Percentiles rank a stretch among this genome's conserved stretches.
Conservation (phyloP, 2,329 filamentous ascomycete genomes). For the Macroventuria anomochaeta region DNA sequence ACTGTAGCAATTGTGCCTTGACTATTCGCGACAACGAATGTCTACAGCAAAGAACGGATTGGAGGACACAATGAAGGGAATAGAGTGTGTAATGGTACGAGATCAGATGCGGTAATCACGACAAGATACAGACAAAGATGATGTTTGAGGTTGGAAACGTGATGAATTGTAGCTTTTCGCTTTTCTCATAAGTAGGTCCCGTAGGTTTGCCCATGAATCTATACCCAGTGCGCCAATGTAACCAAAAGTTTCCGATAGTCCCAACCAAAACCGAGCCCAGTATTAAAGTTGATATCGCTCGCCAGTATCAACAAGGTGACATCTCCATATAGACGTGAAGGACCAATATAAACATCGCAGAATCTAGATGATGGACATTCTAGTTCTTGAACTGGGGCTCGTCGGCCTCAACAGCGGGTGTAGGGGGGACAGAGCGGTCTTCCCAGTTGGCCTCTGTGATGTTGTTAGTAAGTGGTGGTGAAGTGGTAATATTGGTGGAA, state of each 20-base stretch:
- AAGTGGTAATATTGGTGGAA: background rate
- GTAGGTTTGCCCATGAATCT: conserved; percentile 17
- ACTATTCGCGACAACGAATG: background rate
- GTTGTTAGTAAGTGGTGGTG: conserved; percentile 1
- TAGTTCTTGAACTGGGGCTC: conserved; percentile 22
- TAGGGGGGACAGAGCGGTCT: conserved; percentile 16
- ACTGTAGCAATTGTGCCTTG: background rate
- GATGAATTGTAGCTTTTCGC: conserved; percentile 17
- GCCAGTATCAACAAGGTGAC: conserved; percentile 17
- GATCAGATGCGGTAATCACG: background rate
- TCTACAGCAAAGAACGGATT: too few species aligned
- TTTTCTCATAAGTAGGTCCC: conserved; percentile 15
- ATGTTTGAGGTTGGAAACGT: background rate
- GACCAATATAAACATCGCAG: conserved; percentile 9
- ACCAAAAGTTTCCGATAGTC: conserved; percentile 13
- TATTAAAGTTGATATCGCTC: conserved; percentile 18
- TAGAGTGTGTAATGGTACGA: too few species aligned
- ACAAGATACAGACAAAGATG: background rate
- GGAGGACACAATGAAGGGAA: background rate
- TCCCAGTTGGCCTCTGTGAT: conserved; percentile 18
- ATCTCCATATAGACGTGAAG: conserved; percentile 20
- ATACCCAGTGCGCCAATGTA: conserved; percentile 15
- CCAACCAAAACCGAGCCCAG: conserved; percentile 10
- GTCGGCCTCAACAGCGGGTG: conserved; percentile 18
- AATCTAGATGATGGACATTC: conserved; percentile 5